These are phyloP conservation scores for Chrysosporium keratinophilum DNA, from an alignment of 2,329 filamentous ascomycete genomes.

Conservation along the genomic window DNA sequence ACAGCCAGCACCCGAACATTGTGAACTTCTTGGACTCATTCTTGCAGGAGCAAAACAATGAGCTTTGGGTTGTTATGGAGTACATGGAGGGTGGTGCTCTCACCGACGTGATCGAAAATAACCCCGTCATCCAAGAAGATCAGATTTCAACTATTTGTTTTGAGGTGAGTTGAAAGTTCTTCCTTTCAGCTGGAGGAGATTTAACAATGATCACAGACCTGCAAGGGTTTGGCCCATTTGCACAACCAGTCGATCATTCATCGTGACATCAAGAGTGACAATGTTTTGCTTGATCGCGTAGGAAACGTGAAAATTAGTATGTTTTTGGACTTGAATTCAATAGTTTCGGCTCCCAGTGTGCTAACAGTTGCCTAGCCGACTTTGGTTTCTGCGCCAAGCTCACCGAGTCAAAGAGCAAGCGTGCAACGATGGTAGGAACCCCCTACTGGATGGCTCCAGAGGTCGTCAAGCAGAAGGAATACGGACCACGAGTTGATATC, in stretches of 20 bases:
- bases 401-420: slow-evolving; percentile 91
- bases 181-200: background rate
- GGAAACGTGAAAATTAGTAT: slow-evolving; percentile 96
- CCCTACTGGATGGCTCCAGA: slow-evolving; percentile 99
- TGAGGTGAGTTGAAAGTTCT: slow-evolving; percentile 54
- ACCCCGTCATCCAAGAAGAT: slow-evolving; percentile 82
- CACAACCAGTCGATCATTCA: slow-evolving; percentile 97
- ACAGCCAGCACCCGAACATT: slow-evolving; percentile 95
- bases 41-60: slow-evolving; percentile 82
- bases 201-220: slow-evolving; percentile 55
- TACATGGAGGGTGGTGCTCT: slow-evolving; percentile 98
- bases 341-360: background rate
- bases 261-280: slow-evolving; percentile 98
- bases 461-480: slow-evolving; percentile 98
- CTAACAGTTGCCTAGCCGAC: slow-evolving; percentile 55
- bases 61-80: slow-evolving; percentile 99
- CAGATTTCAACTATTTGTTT: slow-evolving; percentile 96
- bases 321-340: slow-evolving; percentile 31
- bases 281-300: slow-evolving; percentile 84
- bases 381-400: slow-evolving; percentile 99
- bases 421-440: slow-evolving; percentile 97
- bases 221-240: slow-evolving; percentile 85
- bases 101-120: slow-evolving; percentile 98
- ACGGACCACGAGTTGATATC: slow-evolving; percentile 95
- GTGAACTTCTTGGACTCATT: slow-evolving; percentile 98